These are phyloP conservation scores for Blastobotrys arbuscula DNA, from an alignment of 1,139 yeast species.

Conservation along the genomic window DNA sequence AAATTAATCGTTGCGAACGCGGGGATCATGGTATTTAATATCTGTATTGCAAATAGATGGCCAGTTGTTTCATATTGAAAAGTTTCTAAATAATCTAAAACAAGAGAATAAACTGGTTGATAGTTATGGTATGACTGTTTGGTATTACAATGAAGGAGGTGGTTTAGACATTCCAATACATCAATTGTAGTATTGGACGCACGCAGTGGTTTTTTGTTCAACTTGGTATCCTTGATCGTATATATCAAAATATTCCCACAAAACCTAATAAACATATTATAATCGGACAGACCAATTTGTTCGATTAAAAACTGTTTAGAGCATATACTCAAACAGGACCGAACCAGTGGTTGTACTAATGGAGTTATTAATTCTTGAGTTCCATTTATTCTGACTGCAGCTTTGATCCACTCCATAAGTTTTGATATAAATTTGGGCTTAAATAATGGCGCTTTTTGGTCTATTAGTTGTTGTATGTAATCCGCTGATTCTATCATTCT, in stretches of 20 bases:
- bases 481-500: conserved; percentile 14
- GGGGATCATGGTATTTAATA: conserved; percentile 12
- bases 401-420: conserved; percentile 14
- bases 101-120: conserved; percentile 1
- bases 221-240: neutral
- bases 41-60: conserved; percentile 16
- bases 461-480: conserved; percentile 13
- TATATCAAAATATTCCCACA: conserved; percentile 4
- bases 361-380: conserved; percentile 16
- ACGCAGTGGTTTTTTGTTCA: neutral
- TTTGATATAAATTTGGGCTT: conserved; percentile 15
- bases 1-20: neutral
- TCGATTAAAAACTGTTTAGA: conserved; percentile 22
- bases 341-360: conserved; percentile 17
- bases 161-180: conserved; percentile 6
- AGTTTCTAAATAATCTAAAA: conserved; percentile 13
- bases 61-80: conserved; percentile 19
- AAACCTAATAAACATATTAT: conserved; percentile 17
- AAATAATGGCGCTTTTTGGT: conserved; percentile 6
- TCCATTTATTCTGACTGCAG: conserved; percentile 11
- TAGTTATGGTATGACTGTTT: conserved; percentile 1
- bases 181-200: conserved; percentile 9
- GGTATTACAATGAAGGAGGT: conserved; percentile 9
- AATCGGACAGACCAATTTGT: conserved; percentile 22
- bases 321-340: conserved; percentile 15